Evolutionary conservation across 495 filamentous ascomycete species (phyloP), one percentile per base, ranked within the genome.

Genomic region (Penicillium riverlandense): DNA sequence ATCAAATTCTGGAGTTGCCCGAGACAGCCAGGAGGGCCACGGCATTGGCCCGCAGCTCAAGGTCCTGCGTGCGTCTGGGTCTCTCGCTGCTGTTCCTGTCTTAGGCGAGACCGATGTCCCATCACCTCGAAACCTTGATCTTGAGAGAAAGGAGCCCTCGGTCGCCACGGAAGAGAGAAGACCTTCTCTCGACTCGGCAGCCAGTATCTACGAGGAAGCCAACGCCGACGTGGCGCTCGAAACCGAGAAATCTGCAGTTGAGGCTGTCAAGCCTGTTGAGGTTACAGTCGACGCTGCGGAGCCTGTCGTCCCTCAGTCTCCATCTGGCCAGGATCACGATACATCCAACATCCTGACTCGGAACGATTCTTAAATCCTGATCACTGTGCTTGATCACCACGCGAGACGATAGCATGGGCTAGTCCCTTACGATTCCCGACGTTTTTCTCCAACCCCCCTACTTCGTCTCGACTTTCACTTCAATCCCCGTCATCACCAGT

Each of bases 171-270:
- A 41, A 2, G 41, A 16, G 29, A 50, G 42, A 12, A 48, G 57
- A 30, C 11, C 31, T 29, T 61, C 57, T 29, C 43, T 49, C 8
- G 49, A 53, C 30, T 58, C 57, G n/a, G 57, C 53, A 11, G 15
- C 36, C 14, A 58, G 54, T 32, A 38, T 61, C 11, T 61, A 61
- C 36, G 54, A 58, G 48, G 57, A 59, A 44, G 57, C 54, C 7
- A 49, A 22, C 41, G 49, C 42, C 12, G 47, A 44, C 6, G 44
- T 48, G 29, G 35, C 38, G 22, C 16, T 31, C 14, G 50, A 42
- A 13, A 29, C 35, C 11, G 14, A 13, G 41, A 35, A 41, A 35
- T 11, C 38, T 34, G 36, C 37, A 6, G 11, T 14, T 14, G 38
- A 43, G 22, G 14, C 43, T 12, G 16, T 38, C 1, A 14, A 35